A percentile compares a stretch with the other conserved stretches of the same genome.
phyloP scores from a whole-genome alignment of 148 eudicot species.

The Camellia japonica region DNA sequence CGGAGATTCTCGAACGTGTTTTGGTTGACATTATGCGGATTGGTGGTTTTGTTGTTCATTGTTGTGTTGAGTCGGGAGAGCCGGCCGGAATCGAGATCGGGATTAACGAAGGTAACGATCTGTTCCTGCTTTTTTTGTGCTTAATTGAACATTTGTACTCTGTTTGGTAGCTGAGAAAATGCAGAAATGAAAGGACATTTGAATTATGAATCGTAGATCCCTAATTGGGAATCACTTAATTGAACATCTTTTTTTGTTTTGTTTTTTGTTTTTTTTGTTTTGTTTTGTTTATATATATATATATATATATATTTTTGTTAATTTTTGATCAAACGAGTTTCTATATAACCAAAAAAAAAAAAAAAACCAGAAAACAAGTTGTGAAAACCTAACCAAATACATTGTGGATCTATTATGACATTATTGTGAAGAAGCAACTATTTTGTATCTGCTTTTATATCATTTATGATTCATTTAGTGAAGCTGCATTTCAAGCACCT shows the following conservation, averaged over 20 bases:
- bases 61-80: slow-evolving; percentile 53
- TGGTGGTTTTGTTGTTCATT: slow-evolving; percentile 52
- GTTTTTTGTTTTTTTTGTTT: background rate
- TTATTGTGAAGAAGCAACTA: background rate
- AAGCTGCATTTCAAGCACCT: background rate
- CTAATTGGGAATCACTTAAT: background rate
- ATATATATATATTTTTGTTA: too few relatives aligned
- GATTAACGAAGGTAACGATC: slow-evolving; percentile 40
- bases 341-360: too few relatives aligned
- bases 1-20: slow-evolving; percentile 63
- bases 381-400: too few relatives aligned
- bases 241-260: background rate
- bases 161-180: background rate
- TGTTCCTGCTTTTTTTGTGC: background rate
- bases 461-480: background rate
- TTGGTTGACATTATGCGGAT: slow-evolving; percentile 59
- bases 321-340: too few relatives aligned
- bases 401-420: background rate
- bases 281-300: too few relatives aligned
- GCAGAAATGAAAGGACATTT: background rate
- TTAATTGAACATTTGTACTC: background rate
- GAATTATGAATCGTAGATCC: background rate
- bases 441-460: background rate
- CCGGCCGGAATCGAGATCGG: slow-evolving; percentile 49
- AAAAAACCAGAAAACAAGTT: too few relatives aligned